Evolutionary conservation across 2,329 filamentous ascomycete species (phyloP), one percentile per base, ranked within the genome.

Genomic region (Colletotrichum abscissum): DNA sequence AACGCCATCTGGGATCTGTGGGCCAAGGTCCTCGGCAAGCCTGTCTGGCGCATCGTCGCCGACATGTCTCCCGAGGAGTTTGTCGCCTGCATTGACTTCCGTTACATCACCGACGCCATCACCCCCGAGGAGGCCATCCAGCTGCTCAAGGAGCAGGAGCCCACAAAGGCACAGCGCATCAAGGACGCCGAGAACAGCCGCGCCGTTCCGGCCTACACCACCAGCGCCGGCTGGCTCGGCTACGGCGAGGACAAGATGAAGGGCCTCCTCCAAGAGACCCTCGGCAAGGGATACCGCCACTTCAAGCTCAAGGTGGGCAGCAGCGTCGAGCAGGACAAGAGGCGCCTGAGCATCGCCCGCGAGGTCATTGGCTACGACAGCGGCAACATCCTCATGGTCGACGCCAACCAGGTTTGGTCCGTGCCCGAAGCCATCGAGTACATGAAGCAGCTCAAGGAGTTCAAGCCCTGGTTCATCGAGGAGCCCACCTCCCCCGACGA

Each of bases 1-100:
- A 98, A 98, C 82, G 95, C 95, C 19, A 88, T 97, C 78, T 98
- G 95, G 95, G 95, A 98, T 82, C 90, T 98, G n/a, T 97, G 95
- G 95, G 95, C 94, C 67, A 97, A 97, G 86, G 89, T 89, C 2
- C 89, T 97, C 46, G 88, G 90, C 76, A 97, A 98, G 86, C 95
- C 95, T 4, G 94, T 98, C 16, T 98, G 95, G 95, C 90, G 92
- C 72, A 92, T 98, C 75, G 93, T 98, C 28, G 93, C 93, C 12
- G 95, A 98, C 77, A 97, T 98, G 94, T 92, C 89, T 4, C 94
- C 95, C 1, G 93, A 97, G 84, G 92, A 98, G 85, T 91, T 97
- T 64, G 95, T 98, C 64, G 85, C 88, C 72, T 96, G 95, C 85
- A 95, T 98, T 81, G 95, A 98, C 84, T 98, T 98, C 86, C 89